Conservation (phyloP, 441 rosid species). For the Gossypium trilobum region DNA sequence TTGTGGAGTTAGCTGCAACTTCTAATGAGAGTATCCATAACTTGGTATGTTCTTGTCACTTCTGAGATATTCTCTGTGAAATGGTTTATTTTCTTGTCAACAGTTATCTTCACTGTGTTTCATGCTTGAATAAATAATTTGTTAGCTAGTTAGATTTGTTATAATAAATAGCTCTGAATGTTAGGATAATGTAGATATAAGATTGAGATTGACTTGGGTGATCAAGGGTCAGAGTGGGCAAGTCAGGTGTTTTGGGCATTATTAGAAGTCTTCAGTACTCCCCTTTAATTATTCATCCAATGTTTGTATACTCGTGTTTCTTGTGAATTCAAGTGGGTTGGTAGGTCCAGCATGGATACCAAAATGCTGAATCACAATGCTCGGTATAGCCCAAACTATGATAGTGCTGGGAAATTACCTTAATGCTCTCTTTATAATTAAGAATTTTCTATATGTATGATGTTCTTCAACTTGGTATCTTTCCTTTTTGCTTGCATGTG, state of each 20-base stretch:
- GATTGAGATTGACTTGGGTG: slow-evolving; percentile 7
- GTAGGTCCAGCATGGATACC: neutral
- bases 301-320: neutral
- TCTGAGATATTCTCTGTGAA: slow-evolving; percentile 3
- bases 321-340: neutral
- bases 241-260: neutral
- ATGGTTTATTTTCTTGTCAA: neutral
- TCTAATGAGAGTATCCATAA: slow-evolving; percentile 47
- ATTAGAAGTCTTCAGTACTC: neutral
- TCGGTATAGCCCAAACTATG: neutral
- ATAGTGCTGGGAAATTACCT: slow-evolving; percentile 4
- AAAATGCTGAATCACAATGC: neutral
- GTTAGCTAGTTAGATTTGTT: slow-evolving; percentile 7
- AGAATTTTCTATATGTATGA: neutral
- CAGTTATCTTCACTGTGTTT: slow-evolving; percentile 2
- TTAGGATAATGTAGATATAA: neutral
- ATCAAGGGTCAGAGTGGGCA: neutral
- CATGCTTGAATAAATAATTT: neutral
- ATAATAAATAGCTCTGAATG: neutral
- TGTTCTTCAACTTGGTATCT: neutral
- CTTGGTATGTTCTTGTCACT: slow-evolving; percentile 35
- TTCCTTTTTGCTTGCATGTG: neutral
- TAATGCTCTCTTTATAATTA: neutral
- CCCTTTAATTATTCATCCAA: neutral
- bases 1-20: slow-evolving; percentile 65